Conservation (phyloP, 1,284 basidiomycete genomes). For the Malassezia nana region DNA sequence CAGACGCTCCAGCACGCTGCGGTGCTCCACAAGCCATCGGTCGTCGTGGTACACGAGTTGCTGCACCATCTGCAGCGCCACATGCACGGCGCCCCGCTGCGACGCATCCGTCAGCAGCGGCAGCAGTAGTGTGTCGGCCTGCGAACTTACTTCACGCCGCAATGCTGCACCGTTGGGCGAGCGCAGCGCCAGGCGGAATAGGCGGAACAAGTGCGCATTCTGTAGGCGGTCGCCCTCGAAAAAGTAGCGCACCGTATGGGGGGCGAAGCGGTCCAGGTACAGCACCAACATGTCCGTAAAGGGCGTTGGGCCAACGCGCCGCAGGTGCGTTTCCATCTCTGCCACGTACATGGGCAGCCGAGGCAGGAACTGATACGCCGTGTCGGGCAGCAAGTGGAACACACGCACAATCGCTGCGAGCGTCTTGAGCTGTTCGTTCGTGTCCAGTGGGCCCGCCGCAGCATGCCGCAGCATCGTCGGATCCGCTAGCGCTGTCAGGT, state of each 20-base stretch:
- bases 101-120: slow-evolving; percentile 34
- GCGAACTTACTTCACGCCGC: slow-evolving; percentile 26
- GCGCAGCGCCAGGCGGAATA: slow-evolving; percentile 33
- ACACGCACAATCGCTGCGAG: slow-evolving; percentile 90
- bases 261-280: slow-evolving; percentile 81
- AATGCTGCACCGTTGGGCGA: slow-evolving; percentile 35
- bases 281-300: slow-evolving; percentile 88
- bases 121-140: slow-evolving; percentile 25
- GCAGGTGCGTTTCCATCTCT: slow-evolving; percentile 83
- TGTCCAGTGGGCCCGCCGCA: slow-evolving; percentile 50
- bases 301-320: slow-evolving; percentile 77
- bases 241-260: slow-evolving; percentile 74
- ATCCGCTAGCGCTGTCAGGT: slow-evolving; percentile 51
- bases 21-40: slow-evolving; percentile 59
- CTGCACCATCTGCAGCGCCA: slow-evolving; percentile 61
- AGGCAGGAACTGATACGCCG: slow-evolving; percentile 84
- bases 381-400: slow-evolving; percentile 76
- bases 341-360: slow-evolving; percentile 76
- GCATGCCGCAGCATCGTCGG: slow-evolving; percentile 35
- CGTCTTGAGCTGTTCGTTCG: slow-evolving; percentile 84
- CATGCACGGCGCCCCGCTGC: slow-evolving; percentile 21
- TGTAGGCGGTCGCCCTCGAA: slow-evolving; percentile 60
- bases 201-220: slow-evolving; percentile 46
- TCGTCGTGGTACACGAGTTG: slow-evolving; percentile 61
- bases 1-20: slow-evolving; percentile 42